phyloP scores from a whole-genome alignment of 139 green algal species.

The Trebouxia sp. region DNA sequence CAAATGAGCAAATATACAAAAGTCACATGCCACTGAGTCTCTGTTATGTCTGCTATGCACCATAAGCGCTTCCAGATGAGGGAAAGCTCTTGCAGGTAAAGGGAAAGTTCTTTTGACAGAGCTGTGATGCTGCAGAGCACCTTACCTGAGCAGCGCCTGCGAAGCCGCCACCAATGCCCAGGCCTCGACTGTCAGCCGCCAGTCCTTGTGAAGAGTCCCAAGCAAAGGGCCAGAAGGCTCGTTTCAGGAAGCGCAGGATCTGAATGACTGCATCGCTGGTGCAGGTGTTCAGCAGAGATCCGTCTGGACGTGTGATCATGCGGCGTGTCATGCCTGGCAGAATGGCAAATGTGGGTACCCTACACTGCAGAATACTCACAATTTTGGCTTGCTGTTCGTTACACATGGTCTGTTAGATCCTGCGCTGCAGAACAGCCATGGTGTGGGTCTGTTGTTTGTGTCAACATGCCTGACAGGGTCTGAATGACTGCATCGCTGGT shows the following conservation, averaged over 20 bases:
- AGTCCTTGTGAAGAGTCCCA: constrained; percentile 58
- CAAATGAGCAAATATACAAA: no score
- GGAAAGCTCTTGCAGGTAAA: no score
- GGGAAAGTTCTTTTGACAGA: no score
- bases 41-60: no score
- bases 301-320: constrained; percentile 31
- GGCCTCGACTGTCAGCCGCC: constrained; percentile 27
- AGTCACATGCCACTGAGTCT: no score
- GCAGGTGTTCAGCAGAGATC: constrained; percentile 62
- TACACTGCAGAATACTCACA: constrained; percentile 14
- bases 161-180: constrained; percentile 53
- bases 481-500: constrained; percentile 62
- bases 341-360: constrained; percentile 33
- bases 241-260: constrained; percentile 78
- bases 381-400: neutral
- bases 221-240: constrained; percentile 81
- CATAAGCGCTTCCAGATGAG: no score
- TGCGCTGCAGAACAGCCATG: neutral
- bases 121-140: neutral
- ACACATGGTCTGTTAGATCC: neutral
- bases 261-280: constrained; percentile 62
- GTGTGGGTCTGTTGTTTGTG: no score
- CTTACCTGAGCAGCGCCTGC: constrained; percentile 29
- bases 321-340: constrained; percentile 42
- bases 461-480: no score